These are phyloP conservation scores for Leptodontidium sp. DNA, from an alignment of 2,329 filamentous ascomycete genomes.

Conservation along the genomic window DNA sequence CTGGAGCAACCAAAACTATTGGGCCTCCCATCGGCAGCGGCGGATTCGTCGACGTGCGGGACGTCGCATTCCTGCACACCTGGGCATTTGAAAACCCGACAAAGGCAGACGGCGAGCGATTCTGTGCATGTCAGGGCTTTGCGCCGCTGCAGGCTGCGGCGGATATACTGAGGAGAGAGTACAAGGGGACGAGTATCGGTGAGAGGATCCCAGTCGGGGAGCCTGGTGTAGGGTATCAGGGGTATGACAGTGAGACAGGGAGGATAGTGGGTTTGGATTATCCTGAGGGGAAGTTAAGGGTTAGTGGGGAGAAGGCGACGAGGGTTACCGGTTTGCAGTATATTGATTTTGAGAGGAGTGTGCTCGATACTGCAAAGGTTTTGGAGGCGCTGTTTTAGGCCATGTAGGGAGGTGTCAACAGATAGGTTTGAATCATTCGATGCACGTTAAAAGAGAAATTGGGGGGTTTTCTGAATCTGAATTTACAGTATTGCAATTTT, in stretches of 20 bases:
- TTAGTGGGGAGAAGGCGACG: conserved; percentile 44
- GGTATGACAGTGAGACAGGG: conserved; percentile 38
- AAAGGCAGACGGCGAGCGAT: conserved; percentile 52
- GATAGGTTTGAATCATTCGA: too few relatives aligned
- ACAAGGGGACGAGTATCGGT: conserved; percentile 45
- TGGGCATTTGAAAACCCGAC: conserved; percentile 50
- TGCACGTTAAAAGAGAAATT: too few relatives aligned
- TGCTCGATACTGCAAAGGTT: conserved; percentile 49
- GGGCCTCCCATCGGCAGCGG: conserved; percentile 41
- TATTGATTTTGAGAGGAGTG: conserved; percentile 40
- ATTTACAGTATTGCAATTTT: too few relatives aligned
- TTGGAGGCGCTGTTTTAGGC: conserved; percentile 32
- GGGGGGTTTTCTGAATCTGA: too few relatives aligned
- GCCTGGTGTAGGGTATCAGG: conserved; percentile 51
- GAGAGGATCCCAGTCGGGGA: conserved; percentile 49
- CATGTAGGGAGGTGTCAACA: too few relatives aligned
- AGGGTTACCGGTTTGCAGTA: conserved; percentile 43
- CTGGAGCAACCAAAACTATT: conserved; percentile 44
- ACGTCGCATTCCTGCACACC: conserved; percentile 52
- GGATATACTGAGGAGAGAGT: conserved; percentile 51
- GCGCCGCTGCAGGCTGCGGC: conserved; percentile 50
- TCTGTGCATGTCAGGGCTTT: conserved; percentile 48
- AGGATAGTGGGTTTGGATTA: conserved; percentile 32
- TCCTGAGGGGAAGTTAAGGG: conserved; percentile 33
- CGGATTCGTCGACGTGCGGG: conserved; percentile 53